A percentile compares a stretch with the other conserved stretches of the same genome.
Evolutionary conservation across 257 asterid genomes (phyloP).

Genomic region (Solanum habrochaites): DNA sequence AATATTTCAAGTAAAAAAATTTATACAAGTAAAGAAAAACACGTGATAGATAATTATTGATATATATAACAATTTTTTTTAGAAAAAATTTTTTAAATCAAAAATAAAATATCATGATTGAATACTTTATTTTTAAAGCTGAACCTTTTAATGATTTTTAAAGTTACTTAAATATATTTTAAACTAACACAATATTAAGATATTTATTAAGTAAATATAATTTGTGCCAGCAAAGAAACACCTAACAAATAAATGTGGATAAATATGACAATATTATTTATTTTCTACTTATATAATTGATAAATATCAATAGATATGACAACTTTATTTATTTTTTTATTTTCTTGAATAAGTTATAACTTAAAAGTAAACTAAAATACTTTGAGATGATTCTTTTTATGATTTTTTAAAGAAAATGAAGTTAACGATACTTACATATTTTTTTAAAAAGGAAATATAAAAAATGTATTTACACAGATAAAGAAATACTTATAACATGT

Average conservation of each 20-base stretch:
- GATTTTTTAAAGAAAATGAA: neutral
- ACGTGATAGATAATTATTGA: too few relatives aligned
- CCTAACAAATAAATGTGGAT: neutral
- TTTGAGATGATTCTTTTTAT: neutral
- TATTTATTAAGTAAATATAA: too few relatives aligned
- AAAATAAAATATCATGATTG: neutral
- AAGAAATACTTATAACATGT: neutral
- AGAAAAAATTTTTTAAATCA: neutral
- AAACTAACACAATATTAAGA: too few relatives aligned
- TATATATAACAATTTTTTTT: too few relatives aligned
- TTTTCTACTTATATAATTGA: neutral
- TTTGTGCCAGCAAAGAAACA: neutral
- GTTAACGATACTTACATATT: too few relatives aligned
- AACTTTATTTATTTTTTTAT: too few relatives aligned
- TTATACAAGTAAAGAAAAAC: too few relatives aligned
- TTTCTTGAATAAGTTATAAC: neutral
- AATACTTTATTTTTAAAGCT: neutral
- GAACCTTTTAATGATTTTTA: neutral
- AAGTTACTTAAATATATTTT: neutral
- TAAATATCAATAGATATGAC: neutral
- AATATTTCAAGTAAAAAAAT: too few relatives aligned
- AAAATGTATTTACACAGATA: too few relatives aligned
- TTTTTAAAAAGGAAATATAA: neutral
- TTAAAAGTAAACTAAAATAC: neutral
- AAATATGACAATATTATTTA: neutral